These are phyloP conservation scores for Floccularia luteovirens DNA, from an alignment of 768 basidiomycete genomes.

Conservation along the genomic window DNA sequence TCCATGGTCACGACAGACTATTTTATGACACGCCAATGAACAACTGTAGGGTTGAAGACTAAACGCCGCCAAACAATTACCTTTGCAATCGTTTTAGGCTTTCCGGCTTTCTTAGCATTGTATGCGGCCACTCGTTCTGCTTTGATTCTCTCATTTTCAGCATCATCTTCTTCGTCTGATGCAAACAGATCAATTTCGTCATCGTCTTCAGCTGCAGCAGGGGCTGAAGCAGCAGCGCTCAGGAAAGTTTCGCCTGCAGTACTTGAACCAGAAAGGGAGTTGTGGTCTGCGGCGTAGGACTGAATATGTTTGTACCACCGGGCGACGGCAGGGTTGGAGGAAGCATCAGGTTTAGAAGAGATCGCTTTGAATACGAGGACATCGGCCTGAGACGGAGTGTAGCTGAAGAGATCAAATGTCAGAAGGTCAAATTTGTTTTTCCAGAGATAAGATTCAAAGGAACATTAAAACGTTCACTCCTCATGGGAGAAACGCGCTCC, in stretches of 20 bases:
- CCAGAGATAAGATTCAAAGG: too few relatives aligned
- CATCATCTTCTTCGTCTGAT: constrained; percentile 72
- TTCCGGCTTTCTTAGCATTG: constrained; percentile 87
- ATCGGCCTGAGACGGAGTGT: constrained; percentile 90
- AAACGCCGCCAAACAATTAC: too few relatives aligned
- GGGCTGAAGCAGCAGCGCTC: constrained; percentile 39
- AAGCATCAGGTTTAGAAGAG: constrained; percentile 53
- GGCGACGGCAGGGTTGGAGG: constrained; percentile 63
- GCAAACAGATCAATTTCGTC: constrained; percentile 85
- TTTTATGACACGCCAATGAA: constrained; percentile 6
- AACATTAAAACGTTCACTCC: too few relatives aligned
- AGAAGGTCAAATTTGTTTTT: too few relatives aligned
- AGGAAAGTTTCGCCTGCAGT: constrained; percentile 71
- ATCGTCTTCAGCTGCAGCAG: constrained; percentile 54
- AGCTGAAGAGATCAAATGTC: too few relatives aligned
- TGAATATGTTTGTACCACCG: constrained; percentile 96
- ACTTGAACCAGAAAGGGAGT: constrained; percentile 77
- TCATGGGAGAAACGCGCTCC: too few relatives aligned
- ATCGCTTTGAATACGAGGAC: constrained; percentile 86
- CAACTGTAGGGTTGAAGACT: constrained; percentile 2
- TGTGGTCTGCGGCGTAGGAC: constrained; percentile 76
- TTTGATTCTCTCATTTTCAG: constrained; percentile 81
- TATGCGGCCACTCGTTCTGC: constrained; percentile 91
- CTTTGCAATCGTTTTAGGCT: constrained; percentile 86
- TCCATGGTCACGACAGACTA: constrained; percentile 97